Base-by-base conservation (phyloP, 179 eudicot genomes). In the Amaranthus tricolor region DNA sequence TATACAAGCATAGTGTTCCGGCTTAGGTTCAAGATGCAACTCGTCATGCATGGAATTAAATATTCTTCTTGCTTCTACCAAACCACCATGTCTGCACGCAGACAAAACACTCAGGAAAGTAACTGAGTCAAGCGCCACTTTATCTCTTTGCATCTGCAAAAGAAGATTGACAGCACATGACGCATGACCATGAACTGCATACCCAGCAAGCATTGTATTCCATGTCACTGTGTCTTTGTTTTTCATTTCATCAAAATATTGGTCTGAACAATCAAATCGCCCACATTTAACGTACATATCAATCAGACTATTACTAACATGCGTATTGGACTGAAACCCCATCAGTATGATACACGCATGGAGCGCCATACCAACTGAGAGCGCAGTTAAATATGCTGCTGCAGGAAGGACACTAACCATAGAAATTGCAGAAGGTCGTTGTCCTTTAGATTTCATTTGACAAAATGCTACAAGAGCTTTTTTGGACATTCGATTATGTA, bases 221-320 rank as follows among this genome's bases (percentile, higher is more conserved):
- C 96, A 89, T 6, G 90, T 86, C 4, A 91, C 83, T 65, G 89
- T 79, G 72, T 78, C 84, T 73, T 84, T 91, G 54, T 89, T 87
- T 3, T 44, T 71, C 85, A 84, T 84, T 21, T 69, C 83, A 69
- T 85, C 85, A 31, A 91, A 91, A n/a, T n/a, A 63, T 86, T 85
- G 49, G 77, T 82, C 17, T 73, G 87, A 24, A 93, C 96, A 71
- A 76, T 91, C 53, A 58, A 91, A 78, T 75, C 89, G 84, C 59
- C 96, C 96, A 76, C 93, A 89, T 74, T 89, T 85, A 70, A 88
- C 85, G 76, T 89, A 87, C 96, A 91, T 89, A 81, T 81, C 85
- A 65, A 91, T 81, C n/a, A n/a, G n/a, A n/a, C n/a, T n/a, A n/a
- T n/a, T n/a, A n/a, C n/a, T n/a, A n/a, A n/a, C n/a, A n/a, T n/a